Base-by-base conservation (phyloP, 1,284 basidiomycete species). In the Cerrena zonata region DNA sequence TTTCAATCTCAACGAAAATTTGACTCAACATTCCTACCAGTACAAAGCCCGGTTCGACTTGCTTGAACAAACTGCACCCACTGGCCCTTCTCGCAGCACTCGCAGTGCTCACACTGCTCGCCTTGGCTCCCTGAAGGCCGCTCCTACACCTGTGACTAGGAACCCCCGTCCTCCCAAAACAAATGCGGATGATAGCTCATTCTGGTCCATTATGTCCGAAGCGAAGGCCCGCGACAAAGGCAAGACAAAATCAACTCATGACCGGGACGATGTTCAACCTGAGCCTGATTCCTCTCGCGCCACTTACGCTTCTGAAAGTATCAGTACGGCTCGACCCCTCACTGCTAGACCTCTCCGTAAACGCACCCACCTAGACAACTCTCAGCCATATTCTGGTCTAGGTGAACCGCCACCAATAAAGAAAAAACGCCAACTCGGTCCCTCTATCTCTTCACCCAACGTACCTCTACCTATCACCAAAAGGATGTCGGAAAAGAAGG, bases 21-120 rank as follows among this genome's bases (percentile, higher is more conserved):
- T 41, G n/a, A 27, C 26, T 39, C 41, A 39, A 53, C 30, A n/a
- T 53, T 19, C 57, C 5, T 49, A 57, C 22, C 58, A 91, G 84
- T 89, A 78, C 59, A 85, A 88, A 66, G 60, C 76, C 1, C 68
- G 72, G 55, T 76, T 78, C 57, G 86, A 88, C 63, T 74, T 90
- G 22, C 65, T 84, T 41, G 74, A 78, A 45, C 72, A 74, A 53
- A 67, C 73, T 2, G 62, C 70, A 4, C 57, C 73, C 12, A 66
- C 75, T 19, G 74, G 75, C 2, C 73, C 80, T 10, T 76, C 82
- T 13, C 74, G 86, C 26, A 72, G 77, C 34, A 91, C 88, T 15
- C 77, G 88, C 21, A 74, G 81, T 23, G 76, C 80, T 4, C 78
- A 77, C 37, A 77, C 70, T 13, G 78, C 82, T 56, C 77, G 63